Percentiles rank a stretch among this genome's conserved stretches.
Evolutionary conservation across 768 basidiomycete genomes (phyloP).

Genomic region (Hebeloma cylindrosporum): DNA sequence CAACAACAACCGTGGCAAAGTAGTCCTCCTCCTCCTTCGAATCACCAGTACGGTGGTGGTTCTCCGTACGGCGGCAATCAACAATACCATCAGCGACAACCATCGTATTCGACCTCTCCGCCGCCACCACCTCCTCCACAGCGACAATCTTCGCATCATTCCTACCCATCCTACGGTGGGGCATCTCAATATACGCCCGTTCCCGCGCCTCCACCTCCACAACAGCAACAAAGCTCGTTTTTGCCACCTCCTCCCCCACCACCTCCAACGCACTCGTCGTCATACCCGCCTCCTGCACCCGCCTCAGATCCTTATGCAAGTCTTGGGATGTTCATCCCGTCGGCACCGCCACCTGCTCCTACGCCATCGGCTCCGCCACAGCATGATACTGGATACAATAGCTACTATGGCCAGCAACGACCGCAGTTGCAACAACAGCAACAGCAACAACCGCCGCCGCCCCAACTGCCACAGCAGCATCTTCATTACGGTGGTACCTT

Average conservation of each 20-base stretch:
- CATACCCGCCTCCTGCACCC: constrained; percentile 22
- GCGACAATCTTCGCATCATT: constrained; percentile 20
- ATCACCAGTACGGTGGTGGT: constrained; percentile 15
- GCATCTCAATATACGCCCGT: constrained; percentile 17
- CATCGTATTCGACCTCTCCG: constrained; percentile 10
- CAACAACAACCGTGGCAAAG: constrained; percentile 26
- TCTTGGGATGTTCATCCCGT: constrained; percentile 33
- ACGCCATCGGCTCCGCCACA: neutral
- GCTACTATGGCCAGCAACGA: constrained; percentile 11
- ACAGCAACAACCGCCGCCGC: constrained; percentile 16
- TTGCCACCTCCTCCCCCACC: constrained; percentile 36
- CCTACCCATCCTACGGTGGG: constrained; percentile 18
- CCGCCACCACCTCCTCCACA: constrained; percentile 23
- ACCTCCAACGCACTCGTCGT: constrained; percentile 21
- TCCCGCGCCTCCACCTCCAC: constrained; percentile 20
- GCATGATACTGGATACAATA: neutral
- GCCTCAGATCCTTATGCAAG: constrained; percentile 39
- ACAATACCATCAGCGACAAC: constrained; percentile 16
- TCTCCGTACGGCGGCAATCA: constrained; percentile 14
- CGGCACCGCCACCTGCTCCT: constrained; percentile 21
- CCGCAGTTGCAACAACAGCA: constrained; percentile 19
- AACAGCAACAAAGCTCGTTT: constrained; percentile 20
- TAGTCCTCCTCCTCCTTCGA: constrained; percentile 22
- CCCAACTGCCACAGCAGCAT: constrained; percentile 18
- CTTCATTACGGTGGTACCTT: constrained; percentile 11